A percentile compares a stretch with the other conserved stretches of the same genome.
Conservation (phyloP, 371 early-diverging fungal species). For the Mortierella sp. region DNA sequence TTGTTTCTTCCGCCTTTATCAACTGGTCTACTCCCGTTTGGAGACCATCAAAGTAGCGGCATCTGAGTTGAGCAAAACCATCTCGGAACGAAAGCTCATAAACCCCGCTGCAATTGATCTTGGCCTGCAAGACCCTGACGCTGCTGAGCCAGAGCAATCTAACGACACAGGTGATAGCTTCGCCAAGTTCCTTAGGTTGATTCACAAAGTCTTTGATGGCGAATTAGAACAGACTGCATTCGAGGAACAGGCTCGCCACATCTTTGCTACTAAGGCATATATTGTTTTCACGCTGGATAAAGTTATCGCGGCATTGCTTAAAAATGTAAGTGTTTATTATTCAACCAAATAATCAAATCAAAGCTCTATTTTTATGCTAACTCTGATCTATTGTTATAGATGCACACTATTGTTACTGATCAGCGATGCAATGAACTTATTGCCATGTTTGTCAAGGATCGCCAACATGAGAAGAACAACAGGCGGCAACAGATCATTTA, state of each 20-base stretch:
- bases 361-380: background rate
- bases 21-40: slow-evolving; percentile 87
- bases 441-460: slow-evolving; percentile 67
- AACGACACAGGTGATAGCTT: slow-evolving; percentile 76
- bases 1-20: slow-evolving; percentile 89
- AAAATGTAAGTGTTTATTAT: slow-evolving; percentile 71
- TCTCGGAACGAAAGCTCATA: slow-evolving; percentile 67
- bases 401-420: slow-evolving; percentile 71
- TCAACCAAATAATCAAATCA: background rate
- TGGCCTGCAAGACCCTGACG: slow-evolving; percentile 75
- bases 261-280: slow-evolving; percentile 92
- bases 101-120: slow-evolving; percentile 87
- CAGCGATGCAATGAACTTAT: slow-evolving; percentile 68
- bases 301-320: slow-evolving; percentile 78
- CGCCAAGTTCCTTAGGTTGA: slow-evolving; percentile 77
- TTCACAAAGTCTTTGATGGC: slow-evolving; percentile 83
- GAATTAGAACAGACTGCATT: slow-evolving; percentile 87
- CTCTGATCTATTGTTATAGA: slow-evolving; percentile 17
- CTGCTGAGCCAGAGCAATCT: slow-evolving; percentile 62
- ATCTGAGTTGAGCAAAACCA: slow-evolving; percentile 68
- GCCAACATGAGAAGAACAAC: slow-evolving; percentile 67
- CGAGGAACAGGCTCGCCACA: slow-evolving; percentile 92
- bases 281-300: slow-evolving; percentile 91
- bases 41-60: slow-evolving; percentile 81
- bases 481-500: slow-evolving; percentile 83